phyloP scores from a whole-genome alignment of 2,329 filamentous ascomycete genomes.

The Mariannaea elegans region DNA sequence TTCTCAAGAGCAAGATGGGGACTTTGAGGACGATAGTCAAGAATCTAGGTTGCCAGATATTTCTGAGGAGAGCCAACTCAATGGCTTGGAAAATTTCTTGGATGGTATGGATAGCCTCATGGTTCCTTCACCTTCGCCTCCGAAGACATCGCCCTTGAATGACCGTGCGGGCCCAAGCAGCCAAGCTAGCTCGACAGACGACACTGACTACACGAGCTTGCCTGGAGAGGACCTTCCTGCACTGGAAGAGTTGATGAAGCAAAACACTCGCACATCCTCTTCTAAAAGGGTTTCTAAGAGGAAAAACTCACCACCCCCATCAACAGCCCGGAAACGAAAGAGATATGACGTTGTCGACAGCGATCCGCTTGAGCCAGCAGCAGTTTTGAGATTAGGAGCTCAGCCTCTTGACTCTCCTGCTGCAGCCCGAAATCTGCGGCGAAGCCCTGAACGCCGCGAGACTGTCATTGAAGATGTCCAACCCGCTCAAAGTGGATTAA shows the following conservation, averaged over 20 bases:
- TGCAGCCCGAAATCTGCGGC: slow-evolving; percentile 32
- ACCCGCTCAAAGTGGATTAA: not conserved
- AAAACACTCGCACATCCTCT: slow-evolving; percentile 22
- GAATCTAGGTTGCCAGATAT: slow-evolving; percentile 44
- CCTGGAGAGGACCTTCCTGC: slow-evolving; percentile 50
- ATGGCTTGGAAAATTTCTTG: slow-evolving; percentile 26
- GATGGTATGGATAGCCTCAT: slow-evolving; percentile 31
- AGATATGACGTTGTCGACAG: slow-evolving; percentile 44
- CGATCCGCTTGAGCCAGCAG: slow-evolving; percentile 42
- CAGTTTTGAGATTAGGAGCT: slow-evolving; percentile 25
- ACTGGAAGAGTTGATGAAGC: slow-evolving; percentile 46
- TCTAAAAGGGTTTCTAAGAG: slow-evolving; percentile 35
- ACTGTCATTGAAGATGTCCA: not conserved
- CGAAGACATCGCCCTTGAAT: slow-evolving; percentile 39
- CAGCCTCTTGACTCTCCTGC: slow-evolving; percentile 32
- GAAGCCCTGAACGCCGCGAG: slow-evolving; percentile 19
- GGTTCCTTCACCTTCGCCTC: slow-evolving; percentile 42
- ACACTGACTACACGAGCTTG: slow-evolving; percentile 50
- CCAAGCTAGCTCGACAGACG: slow-evolving; percentile 44
- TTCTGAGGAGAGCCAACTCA: slow-evolving; percentile 49
- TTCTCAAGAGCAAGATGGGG: slow-evolving; percentile 57
- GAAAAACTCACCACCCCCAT: slow-evolving; percentile 33
- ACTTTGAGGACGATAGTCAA: slow-evolving; percentile 63
- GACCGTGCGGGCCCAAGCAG: slow-evolving; percentile 43
- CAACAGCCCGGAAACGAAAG: slow-evolving; percentile 43